Conservation (phyloP, 1,284 basidiomycete species). For the Pseudozyma hubeiensis region DNA sequence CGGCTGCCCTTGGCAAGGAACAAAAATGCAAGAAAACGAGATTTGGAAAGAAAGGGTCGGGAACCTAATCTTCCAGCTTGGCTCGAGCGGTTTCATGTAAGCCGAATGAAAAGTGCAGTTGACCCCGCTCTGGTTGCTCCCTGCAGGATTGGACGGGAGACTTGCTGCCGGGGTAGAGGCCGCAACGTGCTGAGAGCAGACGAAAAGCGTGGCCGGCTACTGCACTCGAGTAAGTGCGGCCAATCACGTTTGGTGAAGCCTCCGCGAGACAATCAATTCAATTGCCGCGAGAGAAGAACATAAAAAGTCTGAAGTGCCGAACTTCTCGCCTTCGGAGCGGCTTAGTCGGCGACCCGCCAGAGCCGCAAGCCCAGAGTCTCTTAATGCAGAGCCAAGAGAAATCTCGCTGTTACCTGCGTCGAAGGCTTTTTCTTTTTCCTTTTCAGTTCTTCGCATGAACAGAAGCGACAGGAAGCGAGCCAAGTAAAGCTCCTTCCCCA, state of each 20-base stretch:
- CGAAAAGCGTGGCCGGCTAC: not conserved
- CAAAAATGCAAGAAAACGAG: too few species aligned
- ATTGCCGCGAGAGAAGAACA: not conserved
- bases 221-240: not conserved
- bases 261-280: too few species aligned
- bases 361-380: conserved; percentile 4
- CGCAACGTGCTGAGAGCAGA: too few species aligned
- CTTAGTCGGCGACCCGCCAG: conserved; percentile 35
- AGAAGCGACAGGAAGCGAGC: too few species aligned
- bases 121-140: not conserved
- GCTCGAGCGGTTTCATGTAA: too few species aligned
- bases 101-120: not conserved
- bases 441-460: too few species aligned
- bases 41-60: too few species aligned
- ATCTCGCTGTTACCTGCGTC: conserved; percentile 3
- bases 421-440: conserved; percentile 7
- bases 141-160: not conserved
- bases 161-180: too few species aligned
- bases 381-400: conserved; percentile 33
- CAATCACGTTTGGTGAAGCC: conserved; percentile 5
- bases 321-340: too few species aligned
- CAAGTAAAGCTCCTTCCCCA: too few species aligned
- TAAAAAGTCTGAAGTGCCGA: not conserved
- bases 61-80: too few species aligned
- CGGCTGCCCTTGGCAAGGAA: conserved; percentile 1